Evolutionary conservation across 148 eudicot species (phyloP), one percentile per base, ranked within the genome.

Genomic region (Heliamphora exappendiculata): DNA sequence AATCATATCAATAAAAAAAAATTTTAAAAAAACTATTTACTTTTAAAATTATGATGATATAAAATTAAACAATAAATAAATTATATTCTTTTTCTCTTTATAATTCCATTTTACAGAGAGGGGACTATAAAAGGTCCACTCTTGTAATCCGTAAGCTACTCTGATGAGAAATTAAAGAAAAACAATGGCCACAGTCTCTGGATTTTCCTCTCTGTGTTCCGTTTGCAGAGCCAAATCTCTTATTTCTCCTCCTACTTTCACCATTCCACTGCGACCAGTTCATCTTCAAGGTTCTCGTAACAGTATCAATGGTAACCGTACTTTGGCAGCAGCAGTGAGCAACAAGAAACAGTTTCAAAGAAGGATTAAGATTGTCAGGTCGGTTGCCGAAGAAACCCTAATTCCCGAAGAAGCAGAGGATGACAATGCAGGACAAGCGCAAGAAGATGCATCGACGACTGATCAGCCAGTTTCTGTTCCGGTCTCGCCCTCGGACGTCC

Each of bases 401-500:
- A 73, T 58, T 47, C 72, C 84, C 1, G 85, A 80, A 73, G 74
- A 19, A 36, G 81, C 82, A 53, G 74, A 58, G 72, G 82, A 84
- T 19, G 6, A 53, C 33, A 58, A 22, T 50, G 26, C 13, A 3
- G 28, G 44, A 70, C 39, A 54, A 12, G 50, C 67, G 51, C 62
- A 34, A 36, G 42, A 24, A 19, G 79, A 71, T 41, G 36, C 79
- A 33, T 34, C 80, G 20, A 9, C 81, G 36, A 39, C 77, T 36
- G 90, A 89, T 22, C 89, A 80, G 84, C 81, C 91, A 22, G 91
- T 94, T 62, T 87, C 97, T 33, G 89, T 92, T 78, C 86, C 91
- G 0, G 93, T 94, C 70, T 94, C 97, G 0, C 91, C 97, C 77
- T 92, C 97, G 53, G 98, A 94, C 78, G 81, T 85, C 73, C 93